Conservation (phyloP, 1,284 basidiomycete genomes). For the Amylostereum chailletii region DNA sequence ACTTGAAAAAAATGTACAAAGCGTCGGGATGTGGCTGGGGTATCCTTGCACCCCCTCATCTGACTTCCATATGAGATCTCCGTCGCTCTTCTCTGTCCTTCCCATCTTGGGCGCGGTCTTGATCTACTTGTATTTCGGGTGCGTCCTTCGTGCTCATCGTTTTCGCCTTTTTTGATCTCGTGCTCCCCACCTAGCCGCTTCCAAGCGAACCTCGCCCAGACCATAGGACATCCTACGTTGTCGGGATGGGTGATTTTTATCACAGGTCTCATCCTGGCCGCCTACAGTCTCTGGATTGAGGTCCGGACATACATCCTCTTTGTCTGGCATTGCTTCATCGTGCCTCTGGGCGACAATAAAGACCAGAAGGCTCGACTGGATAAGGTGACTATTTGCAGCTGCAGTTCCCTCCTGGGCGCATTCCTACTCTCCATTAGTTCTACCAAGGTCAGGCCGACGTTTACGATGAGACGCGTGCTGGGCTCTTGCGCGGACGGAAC, state of each 20-base stretch:
- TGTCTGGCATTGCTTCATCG: slow-evolving; percentile 12
- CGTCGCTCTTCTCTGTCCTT: background rate
- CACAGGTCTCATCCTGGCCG: background rate
- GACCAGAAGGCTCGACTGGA: slow-evolving; percentile 9
- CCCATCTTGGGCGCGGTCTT: background rate
- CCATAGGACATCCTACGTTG: background rate
- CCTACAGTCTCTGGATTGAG: background rate
- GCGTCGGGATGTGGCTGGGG: too few relatives aligned
- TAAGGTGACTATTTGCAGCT: slow-evolving; percentile 4
- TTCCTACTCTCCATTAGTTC: slow-evolving; percentile 30
- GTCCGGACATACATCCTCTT: slow-evolving; percentile 10
- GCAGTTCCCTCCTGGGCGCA: background rate
- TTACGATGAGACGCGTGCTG: slow-evolving; percentile 56
- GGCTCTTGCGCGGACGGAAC: slow-evolving; percentile 58
- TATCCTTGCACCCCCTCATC: too few relatives aligned
- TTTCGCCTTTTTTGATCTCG: too few relatives aligned
- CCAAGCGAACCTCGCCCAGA: background rate
- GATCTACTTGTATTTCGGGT: background rate
- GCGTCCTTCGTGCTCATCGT: background rate
- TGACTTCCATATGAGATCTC: too few relatives aligned
- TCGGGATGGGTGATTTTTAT: background rate
- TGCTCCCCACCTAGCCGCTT: background rate
- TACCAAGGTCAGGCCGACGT: slow-evolving; percentile 65
- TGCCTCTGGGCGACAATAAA: slow-evolving; percentile 11
- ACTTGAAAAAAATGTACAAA: too few relatives aligned